Evolutionary conservation across 306 rosid species (phyloP).

Genomic region (Begonia loranthoides): DNA sequence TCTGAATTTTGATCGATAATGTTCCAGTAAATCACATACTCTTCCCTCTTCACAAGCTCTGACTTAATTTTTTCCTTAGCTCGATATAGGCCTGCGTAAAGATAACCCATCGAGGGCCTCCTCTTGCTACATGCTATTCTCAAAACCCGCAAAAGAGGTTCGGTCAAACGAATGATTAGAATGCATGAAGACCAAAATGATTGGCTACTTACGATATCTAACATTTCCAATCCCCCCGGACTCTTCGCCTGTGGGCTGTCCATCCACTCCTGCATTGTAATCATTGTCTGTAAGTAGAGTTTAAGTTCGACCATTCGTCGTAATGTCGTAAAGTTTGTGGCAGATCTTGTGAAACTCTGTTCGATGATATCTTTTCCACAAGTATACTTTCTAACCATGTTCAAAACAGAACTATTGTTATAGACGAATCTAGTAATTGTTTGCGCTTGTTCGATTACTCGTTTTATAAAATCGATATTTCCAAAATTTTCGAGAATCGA

Average conservation of each 20-base stretch:
- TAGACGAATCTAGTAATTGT: conserved; percentile 70
- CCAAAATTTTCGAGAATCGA: conserved; percentile 64
- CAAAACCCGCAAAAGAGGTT: conserved; percentile 60
- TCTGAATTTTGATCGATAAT: conserved; percentile 88
- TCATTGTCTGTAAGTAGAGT: conserved; percentile 69
- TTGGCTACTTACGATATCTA: conserved; percentile 53
- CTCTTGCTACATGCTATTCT: conserved; percentile 50
- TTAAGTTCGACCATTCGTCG: conserved; percentile 72
- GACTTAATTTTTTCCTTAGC: conserved; percentile 77
- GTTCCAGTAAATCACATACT: conserved; percentile 72
- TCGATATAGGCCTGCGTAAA: conserved; percentile 71
- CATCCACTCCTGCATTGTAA: conserved; percentile 86
- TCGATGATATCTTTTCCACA: conserved; percentile 64
- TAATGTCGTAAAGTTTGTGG: conserved; percentile 55
- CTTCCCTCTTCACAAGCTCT: conserved; percentile 59
- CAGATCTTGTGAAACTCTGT: conserved; percentile 41
- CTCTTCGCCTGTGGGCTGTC: conserved; percentile 65
- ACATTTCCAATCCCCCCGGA: conserved; percentile 67
- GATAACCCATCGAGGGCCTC: conserved; percentile 79
- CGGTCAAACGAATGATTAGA: conserved; percentile 47
- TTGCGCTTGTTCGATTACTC: conserved; percentile 61
- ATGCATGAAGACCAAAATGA: conserved; percentile 83
- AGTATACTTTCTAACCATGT: conserved; percentile 67
- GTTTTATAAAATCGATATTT: conserved; percentile 56
- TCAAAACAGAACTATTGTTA: conserved; percentile 52